Base-by-base conservation (phyloP, 2,329 filamentous ascomycete species). In the Hymenoscyphus repandus region DNA sequence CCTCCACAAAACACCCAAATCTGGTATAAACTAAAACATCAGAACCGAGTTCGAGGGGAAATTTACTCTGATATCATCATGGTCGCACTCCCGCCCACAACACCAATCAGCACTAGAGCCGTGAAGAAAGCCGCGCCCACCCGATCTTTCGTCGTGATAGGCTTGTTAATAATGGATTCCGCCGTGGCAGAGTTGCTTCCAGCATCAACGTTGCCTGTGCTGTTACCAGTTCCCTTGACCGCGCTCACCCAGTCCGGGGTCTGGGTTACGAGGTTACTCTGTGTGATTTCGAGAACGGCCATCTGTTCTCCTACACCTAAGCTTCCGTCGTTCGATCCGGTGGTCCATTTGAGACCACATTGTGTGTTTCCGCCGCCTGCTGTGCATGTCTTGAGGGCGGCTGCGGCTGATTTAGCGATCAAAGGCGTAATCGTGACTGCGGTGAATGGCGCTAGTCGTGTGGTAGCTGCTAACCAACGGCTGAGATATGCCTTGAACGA, bases 291-390 rank as follows among this genome's bases (percentile, higher is more conserved):
- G 64, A 88, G 69, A 3, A 78, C 83, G 1, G 80, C 74, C 84
- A 89, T 88, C 66, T 88, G 83, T 65, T 87, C 82, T 3, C 85
- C 85, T 1, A 87, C 77, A 3, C 84, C 85, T 1, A 73, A 74
- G 6, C 72, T 73, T 18, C 79, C 78, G 63, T 87, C 82, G n/a
- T 68, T 68, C 5, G 63, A 68, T 1, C 42, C 42, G 46, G 76
- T 73, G 33, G 74, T 76, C 81, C 82, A 86, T 52, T 75, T 76
- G 42, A 82, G 63, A 6, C 82, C 80, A 58, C 82, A 86, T 72
- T 81, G 75, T 18, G 74, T 75, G 2, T 75, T 72, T 53, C 79
- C 80, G 20, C 61, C 57, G 10, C 80, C 82, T 20, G 80, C 83
- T 0, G 69, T 73, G 56, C 83, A 86, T 47, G 80, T 75, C 11